Evolutionary conservation across 2,329 filamentous ascomycete species (phyloP).

Genomic region (Lizonia empirigonia): DNA sequence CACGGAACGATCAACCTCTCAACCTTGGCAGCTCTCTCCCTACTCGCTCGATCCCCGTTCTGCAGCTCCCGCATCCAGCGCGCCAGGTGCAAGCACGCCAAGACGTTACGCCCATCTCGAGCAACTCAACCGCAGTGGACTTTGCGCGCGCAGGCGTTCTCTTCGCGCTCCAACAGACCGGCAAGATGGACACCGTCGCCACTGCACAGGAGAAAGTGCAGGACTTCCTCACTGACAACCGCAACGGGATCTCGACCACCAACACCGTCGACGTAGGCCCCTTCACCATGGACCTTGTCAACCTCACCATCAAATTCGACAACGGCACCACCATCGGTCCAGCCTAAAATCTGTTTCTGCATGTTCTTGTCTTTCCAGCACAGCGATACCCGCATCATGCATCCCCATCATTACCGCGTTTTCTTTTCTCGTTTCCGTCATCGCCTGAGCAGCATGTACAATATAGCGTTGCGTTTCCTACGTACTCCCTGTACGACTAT

Average conservation of each 20-base stretch:
- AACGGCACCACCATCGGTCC: slow-evolving; percentile 43
- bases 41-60: slow-evolving; percentile 30
- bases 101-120: slow-evolving; percentile 40
- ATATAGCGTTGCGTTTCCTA: slow-evolving; percentile 7
- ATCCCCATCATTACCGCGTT: slow-evolving; percentile 6
- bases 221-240: slow-evolving; percentile 40
- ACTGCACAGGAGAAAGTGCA: slow-evolving; percentile 53
- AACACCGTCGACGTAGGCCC: slow-evolving; percentile 37
- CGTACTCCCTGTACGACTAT: background rate
- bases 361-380: slow-evolving; percentile 9
- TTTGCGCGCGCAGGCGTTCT: slow-evolving; percentile 56
- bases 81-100: slow-evolving; percentile 20
- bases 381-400: slow-evolving; percentile 21
- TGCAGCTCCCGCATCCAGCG: slow-evolving; percentile 32
- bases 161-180: slow-evolving; percentile 52
- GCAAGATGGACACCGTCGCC: slow-evolving; percentile 48
- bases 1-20: slow-evolving; percentile 23
- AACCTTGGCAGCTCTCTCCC: slow-evolving; percentile 27
- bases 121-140: slow-evolving; percentile 48
- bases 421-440: background rate
- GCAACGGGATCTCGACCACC: slow-evolving; percentile 32
- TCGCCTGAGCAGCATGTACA: slow-evolving; percentile 5
- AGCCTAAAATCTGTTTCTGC: slow-evolving; percentile 8
- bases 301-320: slow-evolving; percentile 38
- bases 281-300: slow-evolving; percentile 41